Evolutionary conservation across 805 yeast genomes (phyloP).

Genomic region (Alloascoidea africana): DNA sequence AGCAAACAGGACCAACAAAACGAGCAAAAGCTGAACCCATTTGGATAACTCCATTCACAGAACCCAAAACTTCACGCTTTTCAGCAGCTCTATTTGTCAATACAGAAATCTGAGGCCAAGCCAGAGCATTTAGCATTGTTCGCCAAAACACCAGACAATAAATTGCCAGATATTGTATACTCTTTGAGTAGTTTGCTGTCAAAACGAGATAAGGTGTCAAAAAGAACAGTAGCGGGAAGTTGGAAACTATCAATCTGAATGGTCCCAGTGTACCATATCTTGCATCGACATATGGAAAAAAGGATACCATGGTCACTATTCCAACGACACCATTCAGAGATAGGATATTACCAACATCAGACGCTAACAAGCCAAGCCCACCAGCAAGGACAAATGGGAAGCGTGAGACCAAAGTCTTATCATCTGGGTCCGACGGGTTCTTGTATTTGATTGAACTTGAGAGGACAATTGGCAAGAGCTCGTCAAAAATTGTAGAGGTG

Average conservation of each 20-base stretch:
- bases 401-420: slow-evolving; percentile 15
- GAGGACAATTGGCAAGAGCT: slow-evolving; percentile 39
- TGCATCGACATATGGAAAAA: slow-evolving; percentile 38
- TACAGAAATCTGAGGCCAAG: slow-evolving; percentile 37
- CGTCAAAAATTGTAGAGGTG: slow-evolving; percentile 32
- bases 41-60: slow-evolving; percentile 42
- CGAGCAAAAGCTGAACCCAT: slow-evolving; percentile 39
- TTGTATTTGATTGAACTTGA: slow-evolving; percentile 21
- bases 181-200: slow-evolving; percentile 15
- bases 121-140: slow-evolving; percentile 27
- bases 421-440: slow-evolving; percentile 13
- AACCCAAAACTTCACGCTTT: slow-evolving; percentile 34
- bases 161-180: slow-evolving; percentile 5
- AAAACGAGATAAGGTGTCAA: slow-evolving; percentile 32
- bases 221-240: slow-evolving; percentile 30
- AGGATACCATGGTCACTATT: slow-evolving; percentile 28
- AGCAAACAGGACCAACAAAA: slow-evolving; percentile 37
- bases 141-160: slow-evolving; percentile 16
- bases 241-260: slow-evolving; percentile 23
- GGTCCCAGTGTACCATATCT: slow-evolving; percentile 27
- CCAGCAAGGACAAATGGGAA: slow-evolving; percentile 37
- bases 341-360: slow-evolving; percentile 32
- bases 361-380: slow-evolving; percentile 33
- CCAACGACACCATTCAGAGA: slow-evolving; percentile 41
- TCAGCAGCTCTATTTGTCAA: slow-evolving; percentile 40